phyloP scores from a whole-genome alignment of 768 basidiomycete genomes.

The Lactarius quietus region DNA sequence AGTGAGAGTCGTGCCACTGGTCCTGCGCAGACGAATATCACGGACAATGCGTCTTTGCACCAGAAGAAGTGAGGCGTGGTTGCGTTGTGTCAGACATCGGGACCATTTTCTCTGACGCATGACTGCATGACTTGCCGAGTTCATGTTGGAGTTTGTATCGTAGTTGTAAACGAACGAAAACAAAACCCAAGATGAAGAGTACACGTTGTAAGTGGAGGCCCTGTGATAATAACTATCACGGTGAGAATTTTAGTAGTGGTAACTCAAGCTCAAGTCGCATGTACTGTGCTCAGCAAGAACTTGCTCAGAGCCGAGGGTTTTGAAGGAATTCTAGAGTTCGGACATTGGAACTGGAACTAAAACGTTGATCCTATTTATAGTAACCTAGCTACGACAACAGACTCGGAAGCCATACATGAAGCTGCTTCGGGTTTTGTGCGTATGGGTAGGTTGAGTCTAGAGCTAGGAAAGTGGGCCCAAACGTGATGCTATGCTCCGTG shows the following conservation, averaged over 20 bases:
- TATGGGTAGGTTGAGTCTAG: not conserved
- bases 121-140: not conserved
- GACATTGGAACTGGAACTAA: not conserved
- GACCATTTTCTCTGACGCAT: not conserved
- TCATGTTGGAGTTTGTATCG: not conserved
- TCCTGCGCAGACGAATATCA: not conserved
- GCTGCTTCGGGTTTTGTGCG: not conserved
- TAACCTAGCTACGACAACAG: not conserved
- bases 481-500: not conserved
- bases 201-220: too few relatives aligned
- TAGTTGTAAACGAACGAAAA: not conserved
- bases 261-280: conserved; percentile 25
- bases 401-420: not conserved
- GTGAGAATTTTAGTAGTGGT: conserved; percentile 29
- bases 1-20: not conserved
- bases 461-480: not conserved
- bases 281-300: too few relatives aligned
- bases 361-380: not conserved
- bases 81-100: not conserved
- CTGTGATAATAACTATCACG: not conserved
- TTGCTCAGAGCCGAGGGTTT: not conserved
- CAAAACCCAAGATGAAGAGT: too few relatives aligned
- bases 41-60: not conserved
- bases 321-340: not conserved
- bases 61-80: not conserved